Percentiles rank a stretch among this genome's conserved stretches.
phyloP scores from a whole-genome alignment of 1,139 yeast genomes.

The Saccharomyces hybrid region DNA sequence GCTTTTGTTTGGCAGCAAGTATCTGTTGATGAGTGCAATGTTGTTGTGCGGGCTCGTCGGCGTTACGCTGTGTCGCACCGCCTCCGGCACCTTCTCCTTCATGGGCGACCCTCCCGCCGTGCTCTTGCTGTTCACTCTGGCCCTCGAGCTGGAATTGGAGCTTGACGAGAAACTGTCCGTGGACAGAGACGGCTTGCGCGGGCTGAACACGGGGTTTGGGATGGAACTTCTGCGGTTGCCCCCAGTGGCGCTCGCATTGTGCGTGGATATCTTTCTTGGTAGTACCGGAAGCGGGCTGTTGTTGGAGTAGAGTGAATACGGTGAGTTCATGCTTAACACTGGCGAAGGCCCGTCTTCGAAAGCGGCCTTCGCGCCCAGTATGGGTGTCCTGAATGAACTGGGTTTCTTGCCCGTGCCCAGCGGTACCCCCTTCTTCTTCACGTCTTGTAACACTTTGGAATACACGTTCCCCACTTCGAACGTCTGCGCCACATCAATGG shows the following conservation, averaged over 20 bases:
- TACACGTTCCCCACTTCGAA: slow-evolving; percentile 40
- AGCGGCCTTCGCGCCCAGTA: slow-evolving; percentile 16
- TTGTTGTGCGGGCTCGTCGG: too few species aligned
- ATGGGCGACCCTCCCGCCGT: too few species aligned
- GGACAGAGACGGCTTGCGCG: background rate
- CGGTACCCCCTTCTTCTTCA: slow-evolving; percentile 4
- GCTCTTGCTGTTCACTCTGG: background rate
- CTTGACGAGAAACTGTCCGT: background rate
- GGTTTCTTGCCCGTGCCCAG: slow-evolving; percentile 8
- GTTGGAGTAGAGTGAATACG: slow-evolving; percentile 16
- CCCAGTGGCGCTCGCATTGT: background rate
- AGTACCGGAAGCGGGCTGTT: slow-evolving; percentile 14
- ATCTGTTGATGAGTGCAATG: too few species aligned
- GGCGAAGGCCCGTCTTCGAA: slow-evolving; percentile 30
- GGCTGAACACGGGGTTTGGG: background rate
- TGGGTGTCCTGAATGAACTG: slow-evolving; percentile 19
- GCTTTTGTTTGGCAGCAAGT: too few species aligned
- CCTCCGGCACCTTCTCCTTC: background rate
- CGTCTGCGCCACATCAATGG: slow-evolving; percentile 50
- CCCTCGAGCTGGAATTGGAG: background rate
- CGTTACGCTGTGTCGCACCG: too few species aligned
- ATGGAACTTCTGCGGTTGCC: background rate
- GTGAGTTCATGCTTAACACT: slow-evolving; percentile 20
- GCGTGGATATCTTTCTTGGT: slow-evolving; percentile 11
- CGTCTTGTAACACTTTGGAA: slow-evolving; percentile 14